These are phyloP conservation scores for Flagelloscypha sp. DNA, from an alignment of 768 basidiomycete genomes.

Conservation along the genomic window DNA sequence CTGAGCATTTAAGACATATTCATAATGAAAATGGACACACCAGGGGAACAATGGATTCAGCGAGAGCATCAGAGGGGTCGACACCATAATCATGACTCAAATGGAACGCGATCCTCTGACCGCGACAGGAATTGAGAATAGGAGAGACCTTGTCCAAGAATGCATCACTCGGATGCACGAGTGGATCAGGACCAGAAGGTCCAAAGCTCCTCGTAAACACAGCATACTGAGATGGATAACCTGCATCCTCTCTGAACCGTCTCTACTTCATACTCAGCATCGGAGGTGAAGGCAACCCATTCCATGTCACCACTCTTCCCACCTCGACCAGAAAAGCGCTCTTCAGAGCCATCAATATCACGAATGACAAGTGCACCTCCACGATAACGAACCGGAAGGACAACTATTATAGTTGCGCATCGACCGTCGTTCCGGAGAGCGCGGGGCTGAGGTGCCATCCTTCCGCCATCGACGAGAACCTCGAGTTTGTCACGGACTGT, in stretches of 20 bases:
- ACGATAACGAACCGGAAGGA: conserved; percentile 65
- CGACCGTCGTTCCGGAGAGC: conserved; percentile 54
- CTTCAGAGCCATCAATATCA: conserved; percentile 45
- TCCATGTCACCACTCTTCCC: conserved; percentile 63
- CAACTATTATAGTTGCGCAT: conserved; percentile 64
- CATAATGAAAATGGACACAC: conserved; percentile 33
- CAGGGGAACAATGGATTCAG: conserved; percentile 61
- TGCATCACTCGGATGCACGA: conserved; percentile 65
- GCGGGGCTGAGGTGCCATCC: conserved; percentile 47
- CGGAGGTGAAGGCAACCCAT: conserved; percentile 69
- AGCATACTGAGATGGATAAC: conserved; percentile 61
- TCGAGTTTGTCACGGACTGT: conserved; percentile 64
- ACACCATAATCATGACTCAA: conserved; percentile 60
- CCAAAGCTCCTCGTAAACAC: conserved; percentile 65
- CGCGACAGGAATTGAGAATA: conserved; percentile 63
- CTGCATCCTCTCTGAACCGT: conserved; percentile 62
- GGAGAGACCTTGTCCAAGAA: conserved; percentile 68
- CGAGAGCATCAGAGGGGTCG: conserved; percentile 60
- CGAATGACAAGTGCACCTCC: conserved; percentile 60
- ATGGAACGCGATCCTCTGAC: conserved; percentile 66
- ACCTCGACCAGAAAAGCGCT: conserved; percentile 54
- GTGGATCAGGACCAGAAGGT: conserved; percentile 45
- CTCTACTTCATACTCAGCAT: conserved; percentile 72
- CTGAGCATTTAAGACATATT: background rate
- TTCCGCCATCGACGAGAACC: conserved; percentile 52